phyloP scores from a whole-genome alignment of 495 filamentous ascomycete genomes.

The Penicillium desertorum region DNA sequence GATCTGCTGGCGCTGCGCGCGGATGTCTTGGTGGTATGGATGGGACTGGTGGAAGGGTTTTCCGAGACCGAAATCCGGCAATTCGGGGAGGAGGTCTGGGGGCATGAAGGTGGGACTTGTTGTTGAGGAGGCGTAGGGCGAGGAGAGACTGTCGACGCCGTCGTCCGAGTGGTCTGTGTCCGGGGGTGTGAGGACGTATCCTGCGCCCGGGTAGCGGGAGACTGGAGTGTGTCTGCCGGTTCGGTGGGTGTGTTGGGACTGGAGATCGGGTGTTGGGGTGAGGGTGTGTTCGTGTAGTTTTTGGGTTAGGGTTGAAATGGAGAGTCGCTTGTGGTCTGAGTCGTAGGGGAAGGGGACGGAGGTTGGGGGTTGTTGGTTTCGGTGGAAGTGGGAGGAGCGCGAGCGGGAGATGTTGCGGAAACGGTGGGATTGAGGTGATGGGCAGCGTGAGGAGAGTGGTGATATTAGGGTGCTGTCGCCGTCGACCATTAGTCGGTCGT shows the following conservation, averaged over 20 bases:
- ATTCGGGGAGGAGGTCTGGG: slow-evolving; percentile 18
- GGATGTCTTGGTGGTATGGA: slow-evolving; percentile 27
- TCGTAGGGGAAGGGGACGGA: slow-evolving; percentile 46
- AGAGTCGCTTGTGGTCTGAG: slow-evolving; percentile 36
- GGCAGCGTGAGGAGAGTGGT: slow-evolving; percentile 48
- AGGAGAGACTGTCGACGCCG: slow-evolving; percentile 26
- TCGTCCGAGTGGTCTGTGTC: slow-evolving; percentile 48
- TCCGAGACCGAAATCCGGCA: slow-evolving; percentile 10
- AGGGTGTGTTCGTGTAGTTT: slow-evolving; percentile 50
- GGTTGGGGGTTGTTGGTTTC: slow-evolving; percentile 41
- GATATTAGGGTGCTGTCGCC: slow-evolving; percentile 43
- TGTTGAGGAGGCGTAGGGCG: slow-evolving; percentile 34
- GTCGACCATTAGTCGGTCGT: slow-evolving; percentile 43
- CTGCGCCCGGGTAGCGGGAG: slow-evolving; percentile 14
- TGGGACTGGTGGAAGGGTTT: slow-evolving; percentile 5
- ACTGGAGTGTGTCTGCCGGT: slow-evolving; percentile 6
- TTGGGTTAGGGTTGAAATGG: slow-evolving; percentile 44
- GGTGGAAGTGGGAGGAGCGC: slow-evolving; percentile 39
- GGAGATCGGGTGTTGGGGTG: slow-evolving; percentile 11
- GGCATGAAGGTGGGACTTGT: slow-evolving; percentile 41
- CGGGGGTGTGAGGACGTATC: slow-evolving; percentile 44
- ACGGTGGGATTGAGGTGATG: slow-evolving; percentile 45
- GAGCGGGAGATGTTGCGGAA: slow-evolving; percentile 37
- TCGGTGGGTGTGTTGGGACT: slow-evolving; percentile 1
- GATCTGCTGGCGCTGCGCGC: slow-evolving; percentile 45